Evolutionary conservation across 2,329 filamentous ascomycete species (phyloP).

Genomic region (Neurospora sp.): DNA sequence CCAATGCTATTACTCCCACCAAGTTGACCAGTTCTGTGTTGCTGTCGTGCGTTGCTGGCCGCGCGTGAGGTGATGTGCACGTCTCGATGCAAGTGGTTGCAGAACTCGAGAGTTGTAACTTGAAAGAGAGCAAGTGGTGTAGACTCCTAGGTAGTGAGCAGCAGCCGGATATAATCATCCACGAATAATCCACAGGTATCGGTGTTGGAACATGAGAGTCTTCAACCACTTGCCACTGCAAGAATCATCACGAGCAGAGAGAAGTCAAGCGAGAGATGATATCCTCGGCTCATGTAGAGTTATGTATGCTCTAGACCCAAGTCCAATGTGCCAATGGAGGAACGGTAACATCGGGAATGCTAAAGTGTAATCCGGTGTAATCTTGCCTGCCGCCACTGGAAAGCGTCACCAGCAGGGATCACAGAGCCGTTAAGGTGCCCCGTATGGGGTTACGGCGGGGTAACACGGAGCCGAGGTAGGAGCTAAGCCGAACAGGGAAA

Average conservation of each 20-base stretch:
- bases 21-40: neutral
- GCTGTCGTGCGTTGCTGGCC: neutral
- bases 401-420: neutral
- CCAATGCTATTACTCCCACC: neutral
- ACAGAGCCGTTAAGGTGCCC: neutral
- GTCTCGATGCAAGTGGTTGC: neutral
- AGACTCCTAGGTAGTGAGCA: neutral
- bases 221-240: neutral
- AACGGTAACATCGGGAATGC: neutral
- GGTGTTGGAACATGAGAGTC: neutral
- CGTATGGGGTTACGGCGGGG: slow-evolving; percentile 6
- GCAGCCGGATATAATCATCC: neutral
- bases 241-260: neutral
- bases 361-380: neutral
- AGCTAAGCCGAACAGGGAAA: slow-evolving; percentile 2
- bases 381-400: neutral
- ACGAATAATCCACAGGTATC: neutral
- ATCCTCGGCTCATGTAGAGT: neutral
- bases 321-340: neutral
- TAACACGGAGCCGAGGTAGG: slow-evolving; percentile 5
- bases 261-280: neutral
- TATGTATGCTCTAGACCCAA: neutral
- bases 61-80: neutral
- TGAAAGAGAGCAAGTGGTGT: neutral
- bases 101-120: neutral